Evolutionary conservation across 2,329 filamentous ascomycete species (phyloP), one percentile per base, ranked within the genome.

Genomic region (Tolypocladium album): DNA sequence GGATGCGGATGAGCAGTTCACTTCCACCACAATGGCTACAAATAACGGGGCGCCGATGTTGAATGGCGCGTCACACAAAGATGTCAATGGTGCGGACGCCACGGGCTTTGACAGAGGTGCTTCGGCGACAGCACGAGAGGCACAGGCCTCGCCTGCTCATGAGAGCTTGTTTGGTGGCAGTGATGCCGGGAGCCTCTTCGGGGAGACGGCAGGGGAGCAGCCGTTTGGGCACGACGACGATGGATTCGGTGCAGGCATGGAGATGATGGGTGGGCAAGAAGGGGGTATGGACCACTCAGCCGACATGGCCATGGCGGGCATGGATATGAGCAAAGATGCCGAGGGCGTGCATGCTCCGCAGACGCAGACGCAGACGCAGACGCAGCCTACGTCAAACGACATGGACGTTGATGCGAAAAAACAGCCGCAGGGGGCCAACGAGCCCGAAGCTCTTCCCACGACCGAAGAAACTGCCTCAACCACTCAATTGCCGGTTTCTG

Each of bases 161-260:
- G 82, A 85, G 65, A 96, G 90, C 56, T 78, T 97, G 0, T 97
- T 97, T 68, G 89, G 85, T 13, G 88, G 89, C 0, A 91, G 90
- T 65, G 85, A 86, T 24, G 85, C 83, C 0, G 91, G 92, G 55
- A 96, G 92, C 2, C 79, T 99, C 1, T 99, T 97, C 70, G 94
- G 93, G 2, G 92, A 95, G 65, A 88, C 77, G 12, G 74, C 77
- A 17, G 71, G 87, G 74, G 70, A 73, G 73, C 70, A 82, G 31
- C 86, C 84, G 5, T 95, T 91, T 70, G 89, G 83, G 0, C 87
- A 88, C 15, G 91, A 96, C 52, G 91, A 96, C 47, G 91, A 95
- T 66, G 89, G 92, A 64, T 92, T 95, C 66, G 87, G 87, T 3
- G 79, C 86, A 60, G 88, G 88, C 1, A 88, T 96, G 74, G 86